phyloP scores from a whole-genome alignment of 129 eudicot genomes.

The Flaveria sonorensis region DNA sequence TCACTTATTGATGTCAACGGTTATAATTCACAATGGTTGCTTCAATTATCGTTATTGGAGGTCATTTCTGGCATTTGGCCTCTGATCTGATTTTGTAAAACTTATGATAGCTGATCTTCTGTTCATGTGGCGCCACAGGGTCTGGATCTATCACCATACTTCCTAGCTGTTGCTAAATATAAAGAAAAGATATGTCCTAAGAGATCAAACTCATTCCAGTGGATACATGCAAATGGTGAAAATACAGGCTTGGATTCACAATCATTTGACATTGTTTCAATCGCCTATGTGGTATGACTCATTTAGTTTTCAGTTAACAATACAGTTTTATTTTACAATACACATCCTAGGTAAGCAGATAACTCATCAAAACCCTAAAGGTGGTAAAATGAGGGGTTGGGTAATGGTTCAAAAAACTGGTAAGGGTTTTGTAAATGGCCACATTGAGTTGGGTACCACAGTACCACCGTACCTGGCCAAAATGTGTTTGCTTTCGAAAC shows the following conservation, averaged over 20 bases:
- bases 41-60: neutral
- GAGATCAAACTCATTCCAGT: constrained; percentile 47
- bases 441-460: neutral
- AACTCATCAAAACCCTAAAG: neutral
- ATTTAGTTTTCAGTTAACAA: neutral
- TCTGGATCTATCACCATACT: constrained; percentile 91
- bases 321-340: too few species aligned
- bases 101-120: neutral
- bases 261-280: constrained; percentile 92
- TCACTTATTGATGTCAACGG: neutral
- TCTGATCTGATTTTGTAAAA: neutral
- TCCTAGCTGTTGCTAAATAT: constrained; percentile 81
- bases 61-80: constrained; percentile 2
- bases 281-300: constrained; percentile 77
- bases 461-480: neutral
- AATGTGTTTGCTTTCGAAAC: neutral
- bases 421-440: neutral
- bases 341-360: neutral
- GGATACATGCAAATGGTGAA: constrained; percentile 99
- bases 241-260: constrained; percentile 77
- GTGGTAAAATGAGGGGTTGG: neutral
- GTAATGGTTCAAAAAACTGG: neutral
- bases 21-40: neutral
- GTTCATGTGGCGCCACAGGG: constrained; percentile 56
- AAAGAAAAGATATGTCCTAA: constrained; percentile 63